phyloP scores from a whole-genome alignment of 2,329 filamentous ascomycete genomes.

The Colletotrichum chlorophyti region DNA sequence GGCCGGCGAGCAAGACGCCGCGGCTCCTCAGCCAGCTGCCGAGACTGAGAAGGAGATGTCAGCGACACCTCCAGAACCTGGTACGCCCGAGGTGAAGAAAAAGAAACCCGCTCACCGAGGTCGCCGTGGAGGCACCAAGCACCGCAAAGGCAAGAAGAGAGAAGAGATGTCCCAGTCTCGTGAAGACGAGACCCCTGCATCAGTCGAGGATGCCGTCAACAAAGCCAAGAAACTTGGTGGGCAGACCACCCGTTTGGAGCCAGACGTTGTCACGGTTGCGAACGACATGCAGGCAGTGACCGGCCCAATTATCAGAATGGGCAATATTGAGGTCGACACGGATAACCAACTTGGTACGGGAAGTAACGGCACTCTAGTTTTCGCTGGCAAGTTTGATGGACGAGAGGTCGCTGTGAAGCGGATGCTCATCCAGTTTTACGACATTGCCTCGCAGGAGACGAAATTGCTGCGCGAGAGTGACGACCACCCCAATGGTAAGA shows the following conservation, averaged over 20 bases:
- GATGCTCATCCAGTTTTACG: conserved; percentile 95
- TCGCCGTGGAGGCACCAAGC: conserved; percentile 73
- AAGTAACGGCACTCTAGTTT: conserved; percentile 97
- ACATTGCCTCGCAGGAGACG: conserved; percentile 94
- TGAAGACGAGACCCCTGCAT: conserved; percentile 53
- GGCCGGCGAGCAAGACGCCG: neutral
- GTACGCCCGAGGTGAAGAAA: conserved; percentile 63
- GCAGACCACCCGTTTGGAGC: conserved; percentile 60
- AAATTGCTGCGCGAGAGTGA: conserved; percentile 90
- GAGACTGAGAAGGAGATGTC: neutral
- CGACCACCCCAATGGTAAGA: conserved; percentile 84
- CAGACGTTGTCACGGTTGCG: conserved; percentile 65
- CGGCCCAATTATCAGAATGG: conserved; percentile 66
- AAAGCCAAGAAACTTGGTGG: conserved; percentile 63
- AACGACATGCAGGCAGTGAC: conserved; percentile 66
- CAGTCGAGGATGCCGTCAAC: conserved; percentile 68
- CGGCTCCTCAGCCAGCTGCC: neutral
- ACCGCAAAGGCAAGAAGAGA: conserved; percentile 64
- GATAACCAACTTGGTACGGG: conserved; percentile 75
- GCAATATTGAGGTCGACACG: conserved; percentile 69
- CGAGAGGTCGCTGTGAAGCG: conserved; percentile 94
- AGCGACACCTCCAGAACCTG: conserved; percentile 15
- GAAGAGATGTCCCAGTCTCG: conserved; percentile 57
- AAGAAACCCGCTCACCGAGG: conserved; percentile 76
- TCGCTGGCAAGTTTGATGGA: conserved; percentile 91